Evolutionary conservation across 495 filamentous ascomycete species (phyloP).

Genomic region (Podospora tetraspora): DNA sequence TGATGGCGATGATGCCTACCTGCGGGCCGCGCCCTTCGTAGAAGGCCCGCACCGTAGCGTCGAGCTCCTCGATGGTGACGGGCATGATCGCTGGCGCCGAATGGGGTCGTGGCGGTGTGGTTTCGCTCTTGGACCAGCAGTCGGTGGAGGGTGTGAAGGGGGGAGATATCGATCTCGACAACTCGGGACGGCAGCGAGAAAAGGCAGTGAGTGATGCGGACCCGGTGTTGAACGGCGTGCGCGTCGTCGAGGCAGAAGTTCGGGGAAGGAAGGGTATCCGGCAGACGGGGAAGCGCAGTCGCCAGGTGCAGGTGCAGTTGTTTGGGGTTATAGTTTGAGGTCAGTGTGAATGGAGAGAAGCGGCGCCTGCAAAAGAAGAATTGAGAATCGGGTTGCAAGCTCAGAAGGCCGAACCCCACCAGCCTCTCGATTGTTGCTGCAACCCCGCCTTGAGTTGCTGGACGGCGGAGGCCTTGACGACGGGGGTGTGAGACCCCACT

Average conservation of each 20-base stretch:
- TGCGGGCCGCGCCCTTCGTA: conserved; percentile 91
- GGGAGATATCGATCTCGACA: not conserved
- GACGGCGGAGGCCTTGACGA: conserved; percentile 7
- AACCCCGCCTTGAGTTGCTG: conserved; percentile 24
- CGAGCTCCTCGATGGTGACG: conserved; percentile 79
- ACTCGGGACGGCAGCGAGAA: conserved; percentile 2
- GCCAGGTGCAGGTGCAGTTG: conserved; percentile 15
- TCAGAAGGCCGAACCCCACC: conserved; percentile 36
- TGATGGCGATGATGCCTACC: conserved; percentile 51
- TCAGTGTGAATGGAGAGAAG: not conserved
- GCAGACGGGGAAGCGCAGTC: not conserved
- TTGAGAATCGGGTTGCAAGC: conserved; percentile 36
- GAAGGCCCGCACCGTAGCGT: conserved; percentile 91
- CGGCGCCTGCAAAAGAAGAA: conserved; percentile 25
- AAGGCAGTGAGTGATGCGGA: not conserved
- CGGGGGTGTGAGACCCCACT: not conserved
- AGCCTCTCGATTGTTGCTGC: conserved; percentile 37
- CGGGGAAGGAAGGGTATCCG: not conserved
- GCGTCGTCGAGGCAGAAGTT: not conserved
- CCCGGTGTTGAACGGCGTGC: not conserved
- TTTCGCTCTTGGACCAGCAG: not conserved
- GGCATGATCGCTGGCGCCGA: conserved; percentile 41
- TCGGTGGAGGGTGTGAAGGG: conserved; percentile 1
- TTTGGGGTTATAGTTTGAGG: conserved; percentile 5
- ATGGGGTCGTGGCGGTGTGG: not conserved